Evolutionary conservation across 192 early-diverging fungal species (phyloP).

Genomic region (Chytriomyces hyalinus): DNA sequence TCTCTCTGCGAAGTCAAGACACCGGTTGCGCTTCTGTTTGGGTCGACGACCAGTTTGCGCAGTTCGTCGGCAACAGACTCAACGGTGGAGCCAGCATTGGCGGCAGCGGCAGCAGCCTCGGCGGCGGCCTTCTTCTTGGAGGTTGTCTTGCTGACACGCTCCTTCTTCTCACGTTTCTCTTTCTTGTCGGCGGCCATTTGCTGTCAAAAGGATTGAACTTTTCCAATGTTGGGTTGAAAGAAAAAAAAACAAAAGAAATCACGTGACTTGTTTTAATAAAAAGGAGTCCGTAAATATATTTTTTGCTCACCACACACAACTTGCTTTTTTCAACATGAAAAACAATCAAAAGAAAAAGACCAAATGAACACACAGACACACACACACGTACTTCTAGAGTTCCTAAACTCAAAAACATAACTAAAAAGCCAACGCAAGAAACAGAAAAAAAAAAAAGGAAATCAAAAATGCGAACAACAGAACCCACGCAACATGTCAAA

Average conservation of each 20-base stretch:
- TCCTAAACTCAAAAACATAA: not conserved
- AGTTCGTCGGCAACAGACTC: conserved; percentile 42
- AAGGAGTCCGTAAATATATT: not conserved
- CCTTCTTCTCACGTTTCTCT: conserved; percentile 36
- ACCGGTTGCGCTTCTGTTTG: conserved; percentile 87
- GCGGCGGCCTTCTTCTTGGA: conserved; percentile 26
- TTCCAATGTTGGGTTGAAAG: not conserved
- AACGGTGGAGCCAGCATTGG: not conserved
- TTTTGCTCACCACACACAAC: not conserved
- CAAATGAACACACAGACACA: too few relatives aligned
- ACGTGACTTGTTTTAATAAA: not conserved
- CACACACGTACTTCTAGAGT: too few relatives aligned
- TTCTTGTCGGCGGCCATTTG: conserved; percentile 7
- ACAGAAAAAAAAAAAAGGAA: not conserved
- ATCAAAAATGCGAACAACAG: not conserved
- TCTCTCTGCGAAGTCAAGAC: conserved; percentile 87
- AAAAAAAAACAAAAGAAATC: conserved; percentile 23
- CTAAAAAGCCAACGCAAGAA: not conserved
- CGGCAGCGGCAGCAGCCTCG: conserved; percentile 14
- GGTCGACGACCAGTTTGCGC: conserved; percentile 60
- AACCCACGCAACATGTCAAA: not conserved
- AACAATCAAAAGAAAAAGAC: too few relatives aligned
- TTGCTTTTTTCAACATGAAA: too few relatives aligned
- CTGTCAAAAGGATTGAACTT: not conserved
- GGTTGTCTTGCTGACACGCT: conserved; percentile 27